Base-by-base conservation (phyloP, 331 rosid species). In the Phaseolus coccineus region DNA sequence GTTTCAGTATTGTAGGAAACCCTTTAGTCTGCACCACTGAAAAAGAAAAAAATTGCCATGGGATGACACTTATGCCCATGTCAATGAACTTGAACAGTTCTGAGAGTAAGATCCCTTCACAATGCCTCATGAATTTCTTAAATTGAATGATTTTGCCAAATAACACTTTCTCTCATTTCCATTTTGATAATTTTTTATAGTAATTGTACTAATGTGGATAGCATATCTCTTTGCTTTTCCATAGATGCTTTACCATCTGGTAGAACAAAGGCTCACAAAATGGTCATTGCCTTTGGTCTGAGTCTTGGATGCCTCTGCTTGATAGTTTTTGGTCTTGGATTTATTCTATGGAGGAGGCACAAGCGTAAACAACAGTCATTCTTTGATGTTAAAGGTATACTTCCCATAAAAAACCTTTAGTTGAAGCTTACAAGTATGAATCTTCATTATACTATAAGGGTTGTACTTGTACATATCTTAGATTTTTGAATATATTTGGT, bases 351-450 rank as follows among this genome's bases (percentile, higher is more conserved):
- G 84, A 83, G 89, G 83, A 88, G 86, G 77, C 87, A 81, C 55
- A 88, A 80, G 58, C 79, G 30, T 62, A 81, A 83, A 8, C 84
- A 78, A 68, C 87, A 83, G 44, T 24, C 87, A 56, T 88, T 85
- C 81, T 88, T 83, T 75, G 88, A 88, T 81, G 89, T 88, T 61
- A 88, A 88, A 83, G 91, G 91, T 88, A 71, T 37, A 52, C 22
- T 67, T 28, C n/a, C 46, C 44, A 28, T 55, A 10, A 71, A 74
- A 6, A 62, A 14, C 37, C 37, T 46, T 39, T 7, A 67, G 28
- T 37, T 71, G 69, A 46, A 80, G 58, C 42, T 53, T 4, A 78
- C 13, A 78, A 4, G 16, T 39, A 48, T 69, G 19, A 24, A 65
- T 69, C 22, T 3, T 69, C 30, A 6, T 69, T 40, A 4, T 30